Percentiles rank a stretch among this genome's conserved stretches.
Conservation (phyloP, 1,284 basidiomycete genomes). For the Golubevia sp. region DNA sequence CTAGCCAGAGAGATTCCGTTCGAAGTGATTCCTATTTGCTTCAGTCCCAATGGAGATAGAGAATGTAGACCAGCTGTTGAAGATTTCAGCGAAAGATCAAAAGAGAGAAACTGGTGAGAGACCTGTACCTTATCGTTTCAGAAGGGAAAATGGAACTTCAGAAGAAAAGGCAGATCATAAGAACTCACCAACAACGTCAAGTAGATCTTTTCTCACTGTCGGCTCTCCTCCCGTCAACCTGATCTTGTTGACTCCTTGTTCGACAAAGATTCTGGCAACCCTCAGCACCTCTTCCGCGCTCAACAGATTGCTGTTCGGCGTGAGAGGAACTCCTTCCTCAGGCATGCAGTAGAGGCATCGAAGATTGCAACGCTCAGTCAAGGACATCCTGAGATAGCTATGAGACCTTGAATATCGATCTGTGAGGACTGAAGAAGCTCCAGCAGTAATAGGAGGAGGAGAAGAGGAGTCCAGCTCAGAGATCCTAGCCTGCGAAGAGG, state of each 20-base stretch:
- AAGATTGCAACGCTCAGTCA: slow-evolving; percentile 85
- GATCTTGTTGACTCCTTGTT: slow-evolving; percentile 80
- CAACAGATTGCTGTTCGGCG: slow-evolving; percentile 72
- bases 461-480: not conserved
- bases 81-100: not conserved
- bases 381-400: slow-evolving; percentile 80
- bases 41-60: slow-evolving; percentile 66
- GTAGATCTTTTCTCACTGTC: slow-evolving; percentile 78
- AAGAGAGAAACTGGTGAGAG: not conserved
- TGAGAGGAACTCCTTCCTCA: slow-evolving; percentile 75
- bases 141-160: not conserved
- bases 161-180: not conserved
- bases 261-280: slow-evolving; percentile 76
- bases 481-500: not conserved
- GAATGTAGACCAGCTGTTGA: slow-evolving; percentile 1
- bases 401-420: slow-evolving; percentile 64
- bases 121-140: no score
- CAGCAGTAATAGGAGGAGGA: not conserved
- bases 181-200: slow-evolving; percentile 71
- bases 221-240: slow-evolving; percentile 86
- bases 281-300: slow-evolving; percentile 74
- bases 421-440: slow-evolving; percentile 16
- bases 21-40: slow-evolving; percentile 81
- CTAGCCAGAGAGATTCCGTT: slow-evolving; percentile 80
- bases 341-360: slow-evolving; percentile 93